phyloP scores from a whole-genome alignment of 176 grass and related monocot genomes.

The Zoysia japonica region DNA sequence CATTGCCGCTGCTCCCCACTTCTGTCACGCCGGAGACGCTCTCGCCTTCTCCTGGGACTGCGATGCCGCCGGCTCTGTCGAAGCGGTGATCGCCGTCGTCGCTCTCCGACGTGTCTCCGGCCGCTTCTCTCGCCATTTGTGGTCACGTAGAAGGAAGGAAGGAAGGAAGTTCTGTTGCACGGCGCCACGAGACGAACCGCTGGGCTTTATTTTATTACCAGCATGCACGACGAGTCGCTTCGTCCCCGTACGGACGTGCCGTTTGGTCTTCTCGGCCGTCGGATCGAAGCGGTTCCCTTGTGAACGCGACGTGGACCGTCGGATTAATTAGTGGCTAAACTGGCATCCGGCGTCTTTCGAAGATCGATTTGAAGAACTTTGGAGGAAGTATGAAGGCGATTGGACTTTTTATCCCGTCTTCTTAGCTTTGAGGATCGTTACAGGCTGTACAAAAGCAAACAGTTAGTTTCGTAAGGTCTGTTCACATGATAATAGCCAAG shows the following conservation, averaged over 20 bases:
- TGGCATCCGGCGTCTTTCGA: background rate
- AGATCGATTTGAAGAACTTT: background rate
- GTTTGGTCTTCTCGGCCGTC: conserved; percentile 21
- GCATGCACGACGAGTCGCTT: background rate
- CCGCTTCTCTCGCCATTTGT: background rate
- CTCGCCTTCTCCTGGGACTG: too few species aligned
- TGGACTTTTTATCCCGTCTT: too few species aligned
- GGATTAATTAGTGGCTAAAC: conserved; percentile 3
- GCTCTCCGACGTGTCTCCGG: conserved; percentile 4
- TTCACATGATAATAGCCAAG: too few species aligned
- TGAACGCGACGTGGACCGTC: background rate
- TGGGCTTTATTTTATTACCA: too few species aligned
- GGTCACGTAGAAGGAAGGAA: background rate
- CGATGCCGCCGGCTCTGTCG: background rate
- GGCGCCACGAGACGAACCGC: background rate
- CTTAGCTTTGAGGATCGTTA: too few species aligned
- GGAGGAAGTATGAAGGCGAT: too few species aligned
- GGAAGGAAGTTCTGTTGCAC: background rate
- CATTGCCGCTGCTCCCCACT: background rate
- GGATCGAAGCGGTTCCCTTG: background rate
- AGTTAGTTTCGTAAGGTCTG: too few species aligned
- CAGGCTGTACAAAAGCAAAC: too few species aligned
- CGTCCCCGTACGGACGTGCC: background rate
- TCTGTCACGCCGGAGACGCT: conserved; percentile 31
- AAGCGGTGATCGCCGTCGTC: background rate